Evolutionary conservation across 805 yeast genomes (phyloP).

Genomic region (Wickerhamiella hasegawae): DNA sequence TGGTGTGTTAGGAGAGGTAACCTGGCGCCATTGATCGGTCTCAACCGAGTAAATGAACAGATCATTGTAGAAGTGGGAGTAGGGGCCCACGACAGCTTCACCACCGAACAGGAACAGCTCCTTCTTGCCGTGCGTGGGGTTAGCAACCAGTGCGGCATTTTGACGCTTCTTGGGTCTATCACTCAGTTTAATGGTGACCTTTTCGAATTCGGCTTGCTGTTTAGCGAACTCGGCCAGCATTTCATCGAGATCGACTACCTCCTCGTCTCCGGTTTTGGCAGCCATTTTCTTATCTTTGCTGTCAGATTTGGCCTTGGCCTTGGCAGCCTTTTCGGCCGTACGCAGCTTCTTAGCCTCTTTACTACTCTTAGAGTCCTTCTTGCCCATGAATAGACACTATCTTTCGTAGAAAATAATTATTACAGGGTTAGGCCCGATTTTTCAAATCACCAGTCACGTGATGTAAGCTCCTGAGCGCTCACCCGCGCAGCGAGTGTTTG

Average conservation of each 20-base stretch:
- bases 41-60: slow-evolving; percentile 57
- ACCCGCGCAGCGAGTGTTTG: no score
- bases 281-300: slow-evolving; percentile 57
- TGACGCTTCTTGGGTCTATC: slow-evolving; percentile 52
- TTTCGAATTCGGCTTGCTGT: slow-evolving; percentile 67
- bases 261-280: slow-evolving; percentile 63
- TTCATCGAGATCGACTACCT: slow-evolving; percentile 74
- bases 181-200: slow-evolving; percentile 44
- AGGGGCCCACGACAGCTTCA: slow-evolving; percentile 39
- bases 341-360: slow-evolving; percentile 88
- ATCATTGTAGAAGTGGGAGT: slow-evolving; percentile 68
- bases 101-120: slow-evolving; percentile 87
- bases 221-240: slow-evolving; percentile 59
- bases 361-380: slow-evolving; percentile 63
- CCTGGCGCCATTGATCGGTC: slow-evolving; percentile 64
- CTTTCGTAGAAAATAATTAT: background rate
- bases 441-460: no score
- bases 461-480: no score
- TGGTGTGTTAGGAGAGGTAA: slow-evolving; percentile 73
- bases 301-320: slow-evolving; percentile 59
- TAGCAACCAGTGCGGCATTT: slow-evolving; percentile 59
- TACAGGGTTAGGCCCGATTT: no score
- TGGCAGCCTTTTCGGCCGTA: slow-evolving; percentile 65
- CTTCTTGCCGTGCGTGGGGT: slow-evolving; percentile 55
- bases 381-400: slow-evolving; percentile 60